phyloP scores from a whole-genome alignment of 2,329 filamentous ascomycete species.

The Cyphellophora attinorum region DNA sequence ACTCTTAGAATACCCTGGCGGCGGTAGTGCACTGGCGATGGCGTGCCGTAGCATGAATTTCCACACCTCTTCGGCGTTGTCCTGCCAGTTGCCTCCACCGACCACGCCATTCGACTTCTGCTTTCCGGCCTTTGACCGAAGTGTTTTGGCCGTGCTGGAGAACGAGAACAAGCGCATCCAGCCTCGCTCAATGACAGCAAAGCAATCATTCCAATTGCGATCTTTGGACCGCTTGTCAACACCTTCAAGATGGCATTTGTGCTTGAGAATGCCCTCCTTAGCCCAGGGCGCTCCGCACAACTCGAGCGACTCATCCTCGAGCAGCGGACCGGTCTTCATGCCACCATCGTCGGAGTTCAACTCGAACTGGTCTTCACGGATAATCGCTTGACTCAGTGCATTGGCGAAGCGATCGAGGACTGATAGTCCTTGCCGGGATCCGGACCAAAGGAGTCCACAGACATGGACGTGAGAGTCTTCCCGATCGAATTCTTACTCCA shows the following conservation, averaged over 20 bases:
- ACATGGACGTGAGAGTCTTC: constrained; percentile 83
- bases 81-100: constrained; percentile 95
- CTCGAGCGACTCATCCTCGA: constrained; percentile 88
- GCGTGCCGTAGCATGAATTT: constrained; percentile 84
- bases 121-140: constrained; percentile 54
- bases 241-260: constrained; percentile 91
- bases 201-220: constrained; percentile 87
- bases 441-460: constrained; percentile 80
- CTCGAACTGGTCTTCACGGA: constrained; percentile 67
- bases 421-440: constrained; percentile 66
- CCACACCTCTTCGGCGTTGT: constrained; percentile 83
- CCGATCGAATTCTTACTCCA: constrained; percentile 93
- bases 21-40: constrained; percentile 78
- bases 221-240: constrained; percentile 89
- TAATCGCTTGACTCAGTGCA: constrained; percentile 90
- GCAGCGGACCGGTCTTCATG: constrained; percentile 52
- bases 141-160: constrained; percentile 63
- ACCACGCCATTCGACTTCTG: constrained; percentile 58
- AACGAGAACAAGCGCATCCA: constrained; percentile 93
- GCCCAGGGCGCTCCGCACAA: constrained; percentile 94
- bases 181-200: constrained; percentile 91
- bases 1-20: constrained; percentile 84
- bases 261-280: constrained; percentile 90
- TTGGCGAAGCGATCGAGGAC: constrained; percentile 95
- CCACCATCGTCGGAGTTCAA: constrained; percentile 50